Percentiles rank a stretch among this genome's conserved stretches.
These are phyloP conservation scores for Stylonectria norvegica DNA, from an alignment of 2,329 filamentous ascomycete species.

Conservation along the genomic window DNA sequence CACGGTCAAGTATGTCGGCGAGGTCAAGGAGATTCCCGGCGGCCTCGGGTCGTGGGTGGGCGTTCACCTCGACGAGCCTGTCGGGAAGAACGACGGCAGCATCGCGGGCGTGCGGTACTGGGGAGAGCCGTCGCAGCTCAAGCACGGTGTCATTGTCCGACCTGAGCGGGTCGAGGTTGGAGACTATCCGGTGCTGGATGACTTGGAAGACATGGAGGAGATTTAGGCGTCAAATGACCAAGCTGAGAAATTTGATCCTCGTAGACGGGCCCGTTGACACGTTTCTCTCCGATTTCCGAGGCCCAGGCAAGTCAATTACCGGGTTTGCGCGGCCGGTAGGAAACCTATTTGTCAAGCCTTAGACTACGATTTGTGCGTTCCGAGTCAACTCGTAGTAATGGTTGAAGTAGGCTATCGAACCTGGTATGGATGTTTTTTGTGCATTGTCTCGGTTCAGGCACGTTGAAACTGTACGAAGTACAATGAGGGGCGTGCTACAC, in stretches of 20 bases:
- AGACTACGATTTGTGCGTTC: no score
- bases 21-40: constrained; percentile 69
- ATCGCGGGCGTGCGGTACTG: constrained; percentile 68
- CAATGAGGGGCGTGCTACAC: no score
- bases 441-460: no score
- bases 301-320: no score
- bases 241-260: not conserved
- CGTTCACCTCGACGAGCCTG: constrained; percentile 72
- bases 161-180: constrained; percentile 75
- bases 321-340: no score
- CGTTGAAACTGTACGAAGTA: no score
- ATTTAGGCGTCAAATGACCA: constrained; percentile 40
- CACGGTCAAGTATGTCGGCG: constrained; percentile 67
- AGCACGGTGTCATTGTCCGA: constrained; percentile 74
- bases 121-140: constrained; percentile 58
- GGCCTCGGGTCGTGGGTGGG: constrained; percentile 68
- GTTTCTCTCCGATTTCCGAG: no score
- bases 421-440: no score
- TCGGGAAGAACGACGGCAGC: constrained; percentile 78
- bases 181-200: constrained; percentile 66
- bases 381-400: no score
- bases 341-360: no score
- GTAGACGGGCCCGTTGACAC: no score
- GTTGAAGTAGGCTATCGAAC: no score
- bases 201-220: constrained; percentile 76